These are phyloP conservation scores for Panicum hallii DNA, from an alignment of 202 grass and related monocot species.

Conservation along the genomic window DNA sequence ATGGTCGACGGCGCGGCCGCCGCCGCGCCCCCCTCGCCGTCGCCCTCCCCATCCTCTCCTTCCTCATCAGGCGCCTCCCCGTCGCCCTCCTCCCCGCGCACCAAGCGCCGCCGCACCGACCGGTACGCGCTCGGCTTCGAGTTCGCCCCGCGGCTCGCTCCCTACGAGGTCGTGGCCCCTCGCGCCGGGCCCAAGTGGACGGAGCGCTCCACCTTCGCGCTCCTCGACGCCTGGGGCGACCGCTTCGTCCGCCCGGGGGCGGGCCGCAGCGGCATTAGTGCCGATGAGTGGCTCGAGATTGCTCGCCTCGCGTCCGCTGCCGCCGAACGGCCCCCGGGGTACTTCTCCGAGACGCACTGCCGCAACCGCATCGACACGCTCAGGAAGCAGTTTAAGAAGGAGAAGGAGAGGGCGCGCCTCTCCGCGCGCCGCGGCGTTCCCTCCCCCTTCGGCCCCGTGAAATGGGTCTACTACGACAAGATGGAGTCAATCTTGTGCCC, in stretches of 20 bases:
- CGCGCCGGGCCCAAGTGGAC: slow-evolving; percentile 59
- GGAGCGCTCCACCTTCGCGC: slow-evolving; percentile 75
- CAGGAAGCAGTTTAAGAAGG: slow-evolving; percentile 83
- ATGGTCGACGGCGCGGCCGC: slow-evolving; percentile 65
- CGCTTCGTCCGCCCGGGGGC: slow-evolving; percentile 66
- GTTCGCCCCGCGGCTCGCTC: slow-evolving; percentile 65
- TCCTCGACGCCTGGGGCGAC: slow-evolving; percentile 87
- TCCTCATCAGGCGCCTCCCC: slow-evolving; percentile 45
- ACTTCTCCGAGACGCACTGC: slow-evolving; percentile 72
- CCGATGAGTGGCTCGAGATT: slow-evolving; percentile 84
- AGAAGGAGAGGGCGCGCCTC: slow-evolving; percentile 62
- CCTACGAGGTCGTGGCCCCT: slow-evolving; percentile 11
- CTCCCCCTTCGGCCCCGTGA: slow-evolving; percentile 18
- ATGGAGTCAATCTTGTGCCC: slow-evolving; percentile 61
- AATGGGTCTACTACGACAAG: slow-evolving; percentile 86
- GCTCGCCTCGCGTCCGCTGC: slow-evolving; percentile 46
- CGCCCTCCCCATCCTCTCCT: slow-evolving; percentile 46
- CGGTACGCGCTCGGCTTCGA: slow-evolving; percentile 66
- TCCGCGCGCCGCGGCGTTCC: slow-evolving; percentile 35
- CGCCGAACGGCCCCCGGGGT: slow-evolving; percentile 29
- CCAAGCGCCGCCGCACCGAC: slow-evolving; percentile 74
- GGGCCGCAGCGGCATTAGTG: slow-evolving; percentile 63
- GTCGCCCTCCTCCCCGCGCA: slow-evolving; percentile 45
- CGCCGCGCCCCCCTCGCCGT: slow-evolving; percentile 48
- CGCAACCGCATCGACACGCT: slow-evolving; percentile 87